These are phyloP conservation scores for Auriscalpium orientale DNA, from an alignment of 768 basidiomycete species.

Conservation along the genomic window DNA sequence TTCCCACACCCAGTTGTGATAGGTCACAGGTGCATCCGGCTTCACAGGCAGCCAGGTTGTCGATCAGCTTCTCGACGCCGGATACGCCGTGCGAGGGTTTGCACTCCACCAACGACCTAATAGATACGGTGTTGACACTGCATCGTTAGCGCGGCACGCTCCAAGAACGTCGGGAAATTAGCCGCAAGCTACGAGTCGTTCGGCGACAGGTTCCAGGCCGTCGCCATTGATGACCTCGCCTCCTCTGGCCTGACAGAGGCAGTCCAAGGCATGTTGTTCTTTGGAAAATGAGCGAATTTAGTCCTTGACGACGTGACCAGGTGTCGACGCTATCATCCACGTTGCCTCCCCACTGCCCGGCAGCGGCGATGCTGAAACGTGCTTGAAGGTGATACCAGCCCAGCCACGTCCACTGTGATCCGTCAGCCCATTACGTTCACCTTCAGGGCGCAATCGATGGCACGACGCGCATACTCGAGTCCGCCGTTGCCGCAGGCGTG, in stretches of 20 bases:
- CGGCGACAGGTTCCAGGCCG: slow-evolving; percentile 7
- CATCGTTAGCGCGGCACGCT: slow-evolving; percentile 9
- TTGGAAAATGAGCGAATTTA: neutral
- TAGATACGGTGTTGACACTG: neutral
- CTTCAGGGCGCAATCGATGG: neutral
- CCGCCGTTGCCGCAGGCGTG: neutral
- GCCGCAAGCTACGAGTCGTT: neutral
- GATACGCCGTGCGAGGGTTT: slow-evolving; percentile 40
- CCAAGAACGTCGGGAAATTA: neutral
- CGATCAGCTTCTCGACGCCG: slow-evolving; percentile 30
- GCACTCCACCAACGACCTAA: neutral
- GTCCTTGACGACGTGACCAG: neutral
- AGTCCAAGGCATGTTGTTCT: slow-evolving; percentile 6
- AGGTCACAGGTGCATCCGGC: slow-evolving; percentile 35
- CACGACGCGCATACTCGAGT: neutral
- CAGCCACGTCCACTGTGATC: neutral
- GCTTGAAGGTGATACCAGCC: neutral
- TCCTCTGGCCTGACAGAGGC: slow-evolving; percentile 10
- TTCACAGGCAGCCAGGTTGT: slow-evolving; percentile 19
- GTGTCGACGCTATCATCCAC: neutral
- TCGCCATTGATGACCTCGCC: slow-evolving; percentile 10
- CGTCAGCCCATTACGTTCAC: neutral
- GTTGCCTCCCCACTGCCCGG: neutral
- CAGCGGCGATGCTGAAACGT: neutral
- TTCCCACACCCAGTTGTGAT: too few relatives aligned